Conservation (phyloP, 345 rosid species). For the Aquilaria yunnanensis region DNA sequence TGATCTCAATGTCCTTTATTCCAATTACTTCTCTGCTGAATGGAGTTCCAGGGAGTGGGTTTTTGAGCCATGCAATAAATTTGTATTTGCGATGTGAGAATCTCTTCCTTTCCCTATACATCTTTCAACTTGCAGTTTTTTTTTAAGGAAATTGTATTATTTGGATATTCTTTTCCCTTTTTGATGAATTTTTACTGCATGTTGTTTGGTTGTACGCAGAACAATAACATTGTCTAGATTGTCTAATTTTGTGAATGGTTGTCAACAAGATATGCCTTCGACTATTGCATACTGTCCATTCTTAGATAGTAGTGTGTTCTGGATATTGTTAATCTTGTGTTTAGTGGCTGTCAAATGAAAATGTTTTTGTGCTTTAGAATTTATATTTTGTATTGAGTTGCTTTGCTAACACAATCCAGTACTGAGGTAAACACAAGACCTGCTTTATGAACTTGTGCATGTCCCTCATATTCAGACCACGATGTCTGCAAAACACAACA, state of each 20-base stretch:
- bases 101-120: constrained; percentile 10
- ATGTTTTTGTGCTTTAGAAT: too few species aligned
- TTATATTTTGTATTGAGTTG: neutral
- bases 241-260: too few species aligned
- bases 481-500: too few species aligned
- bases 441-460: neutral
- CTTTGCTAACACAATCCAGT: neutral
- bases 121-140: constrained; percentile 3
- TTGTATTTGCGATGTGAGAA: constrained; percentile 85
- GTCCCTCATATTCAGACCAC: neutral
- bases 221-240: too few species aligned
- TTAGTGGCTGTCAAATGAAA: too few species aligned
- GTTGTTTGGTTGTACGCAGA: too few species aligned
- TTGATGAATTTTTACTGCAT: neutral
- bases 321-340: too few species aligned
- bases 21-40: constrained; percentile 88
- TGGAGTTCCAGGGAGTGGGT: constrained; percentile 94
- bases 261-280: too few species aligned
- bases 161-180: constrained; percentile 4
- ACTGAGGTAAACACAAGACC: neutral
- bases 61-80: constrained; percentile 95
- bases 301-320: too few species aligned
- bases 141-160: constrained; percentile 1
- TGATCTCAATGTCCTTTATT: constrained; percentile 81
- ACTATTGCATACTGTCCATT: too few species aligned